Base-by-base conservation (phyloP, 768 basidiomycete genomes). In the Leccinum broughii region DNA sequence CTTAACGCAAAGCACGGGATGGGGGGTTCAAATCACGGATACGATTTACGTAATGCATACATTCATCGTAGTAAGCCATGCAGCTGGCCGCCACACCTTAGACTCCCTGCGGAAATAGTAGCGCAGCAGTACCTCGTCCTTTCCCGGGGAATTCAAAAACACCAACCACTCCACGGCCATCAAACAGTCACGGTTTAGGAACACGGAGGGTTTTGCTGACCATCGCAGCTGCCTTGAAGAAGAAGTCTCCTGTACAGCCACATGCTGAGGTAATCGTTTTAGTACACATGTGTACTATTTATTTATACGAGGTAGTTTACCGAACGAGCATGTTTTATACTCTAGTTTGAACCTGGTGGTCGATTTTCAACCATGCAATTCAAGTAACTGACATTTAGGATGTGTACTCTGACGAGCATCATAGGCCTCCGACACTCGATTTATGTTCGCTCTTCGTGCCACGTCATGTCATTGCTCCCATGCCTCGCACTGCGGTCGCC, bases 151-250 rank as follows among this genome's bases (percentile, higher is more conserved):
- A n/a, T 34, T 14, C 34, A 59, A 41, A 17, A 32, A 39, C 48
- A 59, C 48, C 52, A 35, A 28, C 39, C 10, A 28, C 35, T 46
- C 39, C 48, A 20, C 50, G 15, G 57, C 24, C 20, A 20, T 57
- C 28, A 32, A n/a, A 26, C 49, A 4, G 35, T 82, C 75, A 92
- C 51, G 84, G 67, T 77, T 94, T 94, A 13, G 92, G 92, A 55
- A 98, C 85, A 54, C 87, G 83, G 51, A 99, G 79, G 15, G 97
- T 98, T 78, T 98, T 98, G 82, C 93, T 95, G 64, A 99, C 92
- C 96, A 99, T 98, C 52, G 92, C 90, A 15, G 94, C 89, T 22
- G 22, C 22, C 22, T 22, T 22, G 22, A 22, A 22, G 22, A 22
- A 22, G 22, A 22, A 22, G 22, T 22, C 22, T 22, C 22, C 22